Evolutionary conservation across 805 yeast genomes (phyloP).

Genomic region (Grigorovia yakushimaensis): DNA sequence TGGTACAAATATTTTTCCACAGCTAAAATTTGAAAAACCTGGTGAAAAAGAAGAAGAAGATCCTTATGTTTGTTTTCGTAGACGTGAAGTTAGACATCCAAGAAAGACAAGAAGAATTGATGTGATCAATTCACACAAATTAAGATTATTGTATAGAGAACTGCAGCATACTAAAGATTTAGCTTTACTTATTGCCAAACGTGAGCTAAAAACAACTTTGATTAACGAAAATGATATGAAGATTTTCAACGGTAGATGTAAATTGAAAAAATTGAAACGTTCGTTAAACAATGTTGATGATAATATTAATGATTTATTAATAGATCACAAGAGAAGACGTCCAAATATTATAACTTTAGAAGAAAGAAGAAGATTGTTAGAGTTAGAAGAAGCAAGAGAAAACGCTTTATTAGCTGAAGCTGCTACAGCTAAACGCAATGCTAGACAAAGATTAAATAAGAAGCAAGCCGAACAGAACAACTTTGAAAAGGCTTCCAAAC

Average conservation of each 20-base stretch:
- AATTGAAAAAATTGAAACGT: conserved; percentile 66
- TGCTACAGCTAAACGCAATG: conserved; percentile 9
- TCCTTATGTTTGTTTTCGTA: conserved; percentile 91
- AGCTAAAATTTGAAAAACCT: conserved; percentile 75
- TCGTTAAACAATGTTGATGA: conserved; percentile 75
- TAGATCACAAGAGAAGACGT: conserved; percentile 62
- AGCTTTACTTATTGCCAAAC: conserved; percentile 56
- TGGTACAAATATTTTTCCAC: conserved; percentile 67
- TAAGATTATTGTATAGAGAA: conserved; percentile 64
- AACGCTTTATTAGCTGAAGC: conserved; percentile 9
- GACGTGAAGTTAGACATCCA: conserved; percentile 90
- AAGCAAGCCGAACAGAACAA: conserved; percentile 14
- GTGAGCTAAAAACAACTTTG: conserved; percentile 41
- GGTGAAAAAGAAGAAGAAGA: conserved; percentile 85
- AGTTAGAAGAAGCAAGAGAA: conserved; percentile 10
- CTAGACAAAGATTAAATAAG: conserved; percentile 12
- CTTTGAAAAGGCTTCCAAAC: conserved; percentile 18
- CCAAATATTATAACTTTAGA: conserved; percentile 14
- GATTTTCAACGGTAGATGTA: conserved; percentile 63
- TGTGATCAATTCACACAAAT: conserved; percentile 75
- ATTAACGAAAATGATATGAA: conserved; percentile 51
- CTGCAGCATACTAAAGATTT: conserved; percentile 66
- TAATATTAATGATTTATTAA: conserved; percentile 27
- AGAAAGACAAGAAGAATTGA: conserved; percentile 95
- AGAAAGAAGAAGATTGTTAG: conserved; percentile 11